These are phyloP conservation scores for Lachancea meyersii DNA, from an alignment of 805 yeast species.

Conservation along the genomic window DNA sequence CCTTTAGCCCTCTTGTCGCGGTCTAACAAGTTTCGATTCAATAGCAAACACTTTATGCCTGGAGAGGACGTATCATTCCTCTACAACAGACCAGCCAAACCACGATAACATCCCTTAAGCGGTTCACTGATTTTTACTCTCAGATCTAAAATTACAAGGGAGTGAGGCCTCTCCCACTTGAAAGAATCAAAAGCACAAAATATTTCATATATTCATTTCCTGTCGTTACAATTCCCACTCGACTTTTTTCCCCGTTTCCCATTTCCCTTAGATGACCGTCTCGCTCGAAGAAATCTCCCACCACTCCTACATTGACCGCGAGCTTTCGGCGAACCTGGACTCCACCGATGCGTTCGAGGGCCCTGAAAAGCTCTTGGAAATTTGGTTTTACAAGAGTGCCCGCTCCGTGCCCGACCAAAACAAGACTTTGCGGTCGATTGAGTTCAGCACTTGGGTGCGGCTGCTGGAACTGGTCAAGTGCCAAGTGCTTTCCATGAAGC, in stretches of 20 bases:
- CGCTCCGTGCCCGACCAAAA: slow-evolving; percentile 27
- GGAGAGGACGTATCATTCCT: slow-evolving; percentile 19
- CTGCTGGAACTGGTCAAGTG: slow-evolving; percentile 80
- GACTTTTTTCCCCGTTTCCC: background rate
- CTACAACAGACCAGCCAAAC: slow-evolving; percentile 21
- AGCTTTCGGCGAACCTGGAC: slow-evolving; percentile 69
- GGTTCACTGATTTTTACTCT: background rate
- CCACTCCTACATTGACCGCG: slow-evolving; percentile 65
- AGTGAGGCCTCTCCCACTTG: background rate
- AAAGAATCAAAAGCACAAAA: too few species aligned
- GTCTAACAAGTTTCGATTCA: slow-evolving; percentile 1
- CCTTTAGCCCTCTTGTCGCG: slow-evolving; percentile 9
- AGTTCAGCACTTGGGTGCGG: slow-evolving; percentile 60
- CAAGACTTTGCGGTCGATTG: slow-evolving; percentile 59
- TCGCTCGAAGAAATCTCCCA: slow-evolving; percentile 32
- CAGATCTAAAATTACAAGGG: too few species aligned
- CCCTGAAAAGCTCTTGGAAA: slow-evolving; percentile 87
- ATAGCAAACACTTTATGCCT: slow-evolving; percentile 13
- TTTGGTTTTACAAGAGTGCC: slow-evolving; percentile 69
- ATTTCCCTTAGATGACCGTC: slow-evolving; percentile 27
- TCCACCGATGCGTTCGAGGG: slow-evolving; percentile 95
- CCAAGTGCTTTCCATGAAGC: slow-evolving; percentile 75
- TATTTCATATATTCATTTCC: too few species aligned
- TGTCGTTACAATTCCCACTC: too few species aligned
- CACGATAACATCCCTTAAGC: slow-evolving; percentile 17